Evolutionary conservation across 164 flowering plant genomes (phyloP).

Genomic region (Kalanchoe fedtschenkoi): DNA sequence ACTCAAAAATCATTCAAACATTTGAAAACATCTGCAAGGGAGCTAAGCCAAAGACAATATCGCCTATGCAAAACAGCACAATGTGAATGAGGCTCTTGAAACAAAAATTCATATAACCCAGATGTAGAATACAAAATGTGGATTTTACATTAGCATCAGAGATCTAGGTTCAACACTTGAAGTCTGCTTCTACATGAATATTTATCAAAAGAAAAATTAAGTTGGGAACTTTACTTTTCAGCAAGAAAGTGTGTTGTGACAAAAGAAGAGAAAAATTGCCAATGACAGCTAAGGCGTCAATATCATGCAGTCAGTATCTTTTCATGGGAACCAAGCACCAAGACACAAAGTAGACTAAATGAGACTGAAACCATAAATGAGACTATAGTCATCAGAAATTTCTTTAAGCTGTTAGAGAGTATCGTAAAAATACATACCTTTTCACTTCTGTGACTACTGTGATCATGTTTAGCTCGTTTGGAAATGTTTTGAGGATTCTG

Average conservation of each 20-base stretch:
- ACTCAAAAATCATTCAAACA: neutral
- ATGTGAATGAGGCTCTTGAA: neutral
- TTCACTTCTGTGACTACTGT: conserved; percentile 32
- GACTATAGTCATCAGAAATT: neutral
- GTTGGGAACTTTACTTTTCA: no score
- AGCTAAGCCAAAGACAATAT: neutral
- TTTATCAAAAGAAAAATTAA: no score
- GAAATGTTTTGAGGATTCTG: conserved; percentile 20
- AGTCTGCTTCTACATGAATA: no score
- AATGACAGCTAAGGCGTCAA: no score
- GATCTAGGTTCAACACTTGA: neutral
- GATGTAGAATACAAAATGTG: neutral
- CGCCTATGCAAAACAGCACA: neutral
- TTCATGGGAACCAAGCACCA: no score
- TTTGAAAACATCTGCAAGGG: neutral
- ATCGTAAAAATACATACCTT: conserved; percentile 31
- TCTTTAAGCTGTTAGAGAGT: no score
- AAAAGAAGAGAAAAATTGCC: no score
- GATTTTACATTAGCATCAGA: neutral
- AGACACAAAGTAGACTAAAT: neutral
- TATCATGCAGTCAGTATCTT: no score
- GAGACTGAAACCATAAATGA: neutral
- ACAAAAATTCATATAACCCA: neutral
- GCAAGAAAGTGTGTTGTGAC: no score
- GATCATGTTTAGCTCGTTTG: conserved; percentile 53